Evolutionary conservation across 2,329 filamentous ascomycete genomes (phyloP).

Genomic region (Xylaria sp.): DNA sequence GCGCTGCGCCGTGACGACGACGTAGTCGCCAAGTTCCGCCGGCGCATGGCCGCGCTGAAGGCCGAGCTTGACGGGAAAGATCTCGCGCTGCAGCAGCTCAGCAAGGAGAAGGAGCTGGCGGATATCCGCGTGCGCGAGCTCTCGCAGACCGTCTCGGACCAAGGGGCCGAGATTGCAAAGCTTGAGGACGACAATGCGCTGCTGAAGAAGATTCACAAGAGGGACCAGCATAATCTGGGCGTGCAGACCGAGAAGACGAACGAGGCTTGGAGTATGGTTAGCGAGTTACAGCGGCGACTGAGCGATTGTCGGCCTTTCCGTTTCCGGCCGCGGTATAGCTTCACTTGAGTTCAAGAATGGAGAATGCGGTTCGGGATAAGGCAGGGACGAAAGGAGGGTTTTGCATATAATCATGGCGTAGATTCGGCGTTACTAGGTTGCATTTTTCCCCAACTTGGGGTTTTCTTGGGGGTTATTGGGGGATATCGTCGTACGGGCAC

Average conservation of each 20-base stretch:
- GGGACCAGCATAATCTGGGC: constrained; percentile 27
- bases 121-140: constrained; percentile 39
- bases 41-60: constrained; percentile 37
- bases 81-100: constrained; percentile 29
- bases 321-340: constrained; percentile 33
- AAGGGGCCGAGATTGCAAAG: constrained; percentile 7
- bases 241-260: constrained; percentile 26
- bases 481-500: background rate
- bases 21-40: constrained; percentile 33
- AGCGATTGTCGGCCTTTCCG: constrained; percentile 27
- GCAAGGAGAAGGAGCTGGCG: constrained; percentile 36
- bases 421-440: constrained; percentile 17
- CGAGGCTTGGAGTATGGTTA: constrained; percentile 32
- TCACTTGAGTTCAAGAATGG: constrained; percentile 16
- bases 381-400: background rate
- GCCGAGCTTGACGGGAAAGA: constrained; percentile 40
- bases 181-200: constrained; percentile 21
- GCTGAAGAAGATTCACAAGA: constrained; percentile 28
- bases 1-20: constrained; percentile 35
- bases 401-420: constrained; percentile 22
- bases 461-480: background rate
- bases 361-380: background rate
- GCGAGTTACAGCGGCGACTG: constrained; percentile 37
- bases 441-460: constrained; percentile 20
- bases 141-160: constrained; percentile 33